These are phyloP conservation scores for Diplotaxis tenuifolia DNA, from an alignment of 345 rosid genomes.

Conservation along the genomic window DNA sequence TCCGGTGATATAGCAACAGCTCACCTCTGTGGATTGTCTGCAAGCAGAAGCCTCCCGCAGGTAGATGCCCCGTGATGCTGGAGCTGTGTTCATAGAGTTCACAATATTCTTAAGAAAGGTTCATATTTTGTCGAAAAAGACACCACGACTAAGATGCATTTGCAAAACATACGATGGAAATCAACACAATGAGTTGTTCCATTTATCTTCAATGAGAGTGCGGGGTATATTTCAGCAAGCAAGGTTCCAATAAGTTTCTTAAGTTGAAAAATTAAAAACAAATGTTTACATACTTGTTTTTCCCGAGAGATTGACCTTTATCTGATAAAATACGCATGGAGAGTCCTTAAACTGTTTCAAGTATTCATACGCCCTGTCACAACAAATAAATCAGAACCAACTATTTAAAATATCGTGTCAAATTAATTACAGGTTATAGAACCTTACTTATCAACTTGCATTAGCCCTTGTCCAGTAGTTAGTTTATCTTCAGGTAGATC, in stretches of 20 bases:
- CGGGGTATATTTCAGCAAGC: conserved; percentile 20
- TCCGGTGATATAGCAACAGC: conserved; percentile 21
- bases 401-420: conserved; percentile 25
- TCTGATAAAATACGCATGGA: conserved; percentile 69
- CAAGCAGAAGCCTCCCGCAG: conserved; percentile 75
- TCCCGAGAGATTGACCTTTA: conserved; percentile 74
- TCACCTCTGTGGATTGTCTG: conserved; percentile 76
- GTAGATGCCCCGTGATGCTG: conserved; percentile 82
- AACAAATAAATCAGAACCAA: conserved; percentile 23
- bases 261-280: conserved; percentile 5
- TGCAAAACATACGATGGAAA: conserved; percentile 14
- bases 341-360: conserved; percentile 49
- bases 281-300: conserved; percentile 60
- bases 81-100: conserved; percentile 53
- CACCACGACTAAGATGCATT: conserved; percentile 14
- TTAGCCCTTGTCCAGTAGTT: conserved; percentile 90
- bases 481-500: conserved; percentile 76
- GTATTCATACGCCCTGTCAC: conserved; percentile 83
- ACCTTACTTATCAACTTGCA: conserved; percentile 91
- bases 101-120: background rate
- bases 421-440: conserved; percentile 17
- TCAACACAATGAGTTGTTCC: background rate
- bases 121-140: background rate
- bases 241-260: conserved; percentile 7
- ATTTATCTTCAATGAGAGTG: conserved; percentile 9